Conservation (phyloP, 2,329 filamentous ascomycete genomes). For the Cladosporium velox region DNA sequence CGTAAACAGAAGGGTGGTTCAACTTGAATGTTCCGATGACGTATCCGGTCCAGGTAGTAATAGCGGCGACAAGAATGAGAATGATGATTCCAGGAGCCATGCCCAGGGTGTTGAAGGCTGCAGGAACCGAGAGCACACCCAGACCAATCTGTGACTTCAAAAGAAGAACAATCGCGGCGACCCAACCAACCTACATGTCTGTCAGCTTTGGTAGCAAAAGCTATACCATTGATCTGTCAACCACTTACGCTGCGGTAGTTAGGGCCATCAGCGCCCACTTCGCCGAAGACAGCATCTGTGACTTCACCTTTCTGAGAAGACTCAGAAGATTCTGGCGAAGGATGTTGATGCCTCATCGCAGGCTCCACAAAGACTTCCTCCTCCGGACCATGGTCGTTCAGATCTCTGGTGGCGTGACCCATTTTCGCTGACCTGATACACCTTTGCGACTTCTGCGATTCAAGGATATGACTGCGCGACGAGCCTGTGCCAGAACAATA, state of each 20-base stretch:
- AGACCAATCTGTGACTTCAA: conserved; percentile 52
- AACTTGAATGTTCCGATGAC: conserved; percentile 56
- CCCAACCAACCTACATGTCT: conserved; percentile 38
- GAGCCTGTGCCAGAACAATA: not conserved
- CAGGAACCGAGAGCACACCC: conserved; percentile 52
- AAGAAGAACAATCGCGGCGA: conserved; percentile 48
- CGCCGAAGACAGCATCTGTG: conserved; percentile 28
- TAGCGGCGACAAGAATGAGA: conserved; percentile 43
- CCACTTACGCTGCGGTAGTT: conserved; percentile 33
- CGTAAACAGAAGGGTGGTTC: conserved; percentile 57
- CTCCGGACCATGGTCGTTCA: conserved; percentile 14
- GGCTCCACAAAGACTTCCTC: conserved; percentile 19
- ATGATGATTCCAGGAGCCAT: conserved; percentile 53
- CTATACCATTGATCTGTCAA: not conserved
- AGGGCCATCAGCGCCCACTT: conserved; percentile 24
- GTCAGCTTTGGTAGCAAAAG: conserved; percentile 4
- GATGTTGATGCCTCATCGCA: conserved; percentile 2
- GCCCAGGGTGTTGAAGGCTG: conserved; percentile 49
- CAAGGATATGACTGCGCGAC: conserved; percentile 2
- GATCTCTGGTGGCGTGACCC: conserved; percentile 9
- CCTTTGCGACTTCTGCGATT: conserved; percentile 6
- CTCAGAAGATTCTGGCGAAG: not conserved
- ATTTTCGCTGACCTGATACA: conserved; percentile 1
- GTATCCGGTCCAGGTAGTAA: conserved; percentile 54
- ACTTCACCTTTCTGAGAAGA: conserved; percentile 22